Evolutionary conservation across 805 yeast genomes (phyloP).

Genomic region (Ogataea henricii): DNA sequence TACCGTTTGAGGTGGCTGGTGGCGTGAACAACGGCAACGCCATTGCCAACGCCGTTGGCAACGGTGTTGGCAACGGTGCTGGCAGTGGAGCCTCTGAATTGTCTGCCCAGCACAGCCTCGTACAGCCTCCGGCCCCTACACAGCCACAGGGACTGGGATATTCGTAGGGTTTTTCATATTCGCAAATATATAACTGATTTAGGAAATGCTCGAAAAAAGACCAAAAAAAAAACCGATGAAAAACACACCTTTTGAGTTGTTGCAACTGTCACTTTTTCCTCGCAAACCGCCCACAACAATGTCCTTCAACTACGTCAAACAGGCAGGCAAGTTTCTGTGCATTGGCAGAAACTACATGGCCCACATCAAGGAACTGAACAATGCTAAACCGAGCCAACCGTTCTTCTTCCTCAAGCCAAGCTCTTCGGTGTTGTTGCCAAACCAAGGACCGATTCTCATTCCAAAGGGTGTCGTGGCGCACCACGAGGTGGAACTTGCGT

Average conservation of each 20-base stretch:
- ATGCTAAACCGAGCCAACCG: conserved; percentile 79
- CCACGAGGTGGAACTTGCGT: conserved; percentile 92
- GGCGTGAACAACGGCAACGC: too few species aligned
- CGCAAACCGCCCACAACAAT: conserved; percentile 29
- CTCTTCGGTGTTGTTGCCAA: conserved; percentile 68
- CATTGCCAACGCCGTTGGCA: background rate
- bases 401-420: conserved; percentile 92
- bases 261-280: background rate
- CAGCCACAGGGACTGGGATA: conserved; percentile 2
- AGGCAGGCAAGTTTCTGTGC: conserved; percentile 81
- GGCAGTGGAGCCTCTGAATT: background rate
- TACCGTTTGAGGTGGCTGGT: background rate
- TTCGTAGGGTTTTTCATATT: background rate
- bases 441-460: conserved; percentile 74
- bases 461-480: conserved; percentile 83
- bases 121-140: background rate
- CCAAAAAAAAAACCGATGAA: background rate
- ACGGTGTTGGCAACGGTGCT: background rate
- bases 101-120: background rate
- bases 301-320: conserved; percentile 54
- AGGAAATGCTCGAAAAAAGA: background rate
- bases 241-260: too few species aligned
- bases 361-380: conserved; percentile 87
- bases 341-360: conserved; percentile 98
- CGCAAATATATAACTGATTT: background rate